Evolutionary conservation across 495 filamentous ascomycete species (phyloP).

Genomic region (Zalerion maritima): DNA sequence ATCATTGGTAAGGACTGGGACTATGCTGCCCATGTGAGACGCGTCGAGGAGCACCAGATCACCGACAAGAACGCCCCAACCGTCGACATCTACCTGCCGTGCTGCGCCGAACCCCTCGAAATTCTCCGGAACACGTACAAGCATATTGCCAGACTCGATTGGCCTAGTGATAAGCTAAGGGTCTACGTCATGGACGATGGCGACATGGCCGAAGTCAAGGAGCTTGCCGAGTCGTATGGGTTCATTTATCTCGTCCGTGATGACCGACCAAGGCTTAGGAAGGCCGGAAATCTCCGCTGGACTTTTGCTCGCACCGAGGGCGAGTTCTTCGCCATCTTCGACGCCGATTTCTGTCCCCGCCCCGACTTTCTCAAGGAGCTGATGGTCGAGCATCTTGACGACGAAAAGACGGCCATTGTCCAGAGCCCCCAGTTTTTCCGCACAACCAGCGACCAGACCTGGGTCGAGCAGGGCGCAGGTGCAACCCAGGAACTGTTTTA

Average conservation of each 20-base stretch:
- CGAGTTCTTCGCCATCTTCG: constrained; percentile 18
- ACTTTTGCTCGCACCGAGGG: constrained; percentile 12
- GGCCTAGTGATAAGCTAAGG: constrained; percentile 9
- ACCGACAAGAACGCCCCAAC: constrained; percentile 10
- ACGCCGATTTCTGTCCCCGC: constrained; percentile 18
- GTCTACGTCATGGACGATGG: constrained; percentile 17
- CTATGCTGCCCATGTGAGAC: constrained; percentile 9
- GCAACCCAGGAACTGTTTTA: constrained; percentile 12
- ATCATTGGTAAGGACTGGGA: constrained; percentile 13
- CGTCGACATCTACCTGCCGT: constrained; percentile 16
- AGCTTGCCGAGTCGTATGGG: constrained; percentile 9
- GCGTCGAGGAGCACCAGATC: constrained; percentile 6
- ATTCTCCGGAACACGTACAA: constrained; percentile 17
- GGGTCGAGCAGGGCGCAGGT: constrained; percentile 16
- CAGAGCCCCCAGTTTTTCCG: constrained; percentile 18
- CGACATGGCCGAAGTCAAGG: constrained; percentile 9
- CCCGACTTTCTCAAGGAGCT: constrained; percentile 15
- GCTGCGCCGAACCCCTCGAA: constrained; percentile 15
- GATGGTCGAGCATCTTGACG: constrained; percentile 10
- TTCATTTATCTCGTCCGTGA: constrained; percentile 14
- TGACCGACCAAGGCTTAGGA: constrained; percentile 14
- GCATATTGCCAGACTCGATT: constrained; percentile 10
- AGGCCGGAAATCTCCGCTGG: constrained; percentile 16
- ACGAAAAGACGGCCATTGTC: constrained; percentile 12
- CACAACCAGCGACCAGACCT: constrained; percentile 10